phyloP scores from a whole-genome alignment of 148 eudicot genomes.

The Rhododendron mucronatum region DNA sequence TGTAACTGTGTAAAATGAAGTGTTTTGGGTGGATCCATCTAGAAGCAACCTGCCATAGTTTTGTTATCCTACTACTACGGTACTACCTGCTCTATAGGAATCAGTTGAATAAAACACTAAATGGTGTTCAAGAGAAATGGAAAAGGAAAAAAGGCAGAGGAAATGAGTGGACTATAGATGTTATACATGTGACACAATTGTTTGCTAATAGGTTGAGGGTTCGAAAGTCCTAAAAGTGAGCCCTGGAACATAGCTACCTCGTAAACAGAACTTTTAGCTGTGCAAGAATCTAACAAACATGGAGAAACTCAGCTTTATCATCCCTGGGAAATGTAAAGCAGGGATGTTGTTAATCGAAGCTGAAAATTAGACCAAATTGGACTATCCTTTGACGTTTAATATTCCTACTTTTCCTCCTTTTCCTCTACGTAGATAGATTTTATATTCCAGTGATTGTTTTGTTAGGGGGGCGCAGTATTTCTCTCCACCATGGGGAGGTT shows the following conservation, averaged over 20 bases:
- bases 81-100: not conserved
- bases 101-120: not conserved
- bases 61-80: not conserved
- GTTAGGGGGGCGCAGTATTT: slow-evolving; percentile 42
- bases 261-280: not conserved
- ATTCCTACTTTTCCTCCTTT: not conserved
- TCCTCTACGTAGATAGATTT: not conserved
- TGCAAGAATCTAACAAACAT: not conserved
- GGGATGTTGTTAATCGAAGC: not conserved
- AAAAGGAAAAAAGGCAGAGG: not conserved
- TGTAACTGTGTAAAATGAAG: too few relatives aligned
- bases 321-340: not conserved
- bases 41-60: not conserved
- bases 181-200: not conserved
- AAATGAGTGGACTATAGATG: not conserved
- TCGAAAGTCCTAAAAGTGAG: not conserved
- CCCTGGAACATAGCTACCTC: not conserved
- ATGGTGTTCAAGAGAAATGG: not conserved
- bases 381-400: not conserved
- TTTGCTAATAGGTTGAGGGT: not conserved
- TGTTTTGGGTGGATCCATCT: not conserved
- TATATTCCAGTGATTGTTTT: slow-evolving; percentile 1
- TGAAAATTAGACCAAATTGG: not conserved
- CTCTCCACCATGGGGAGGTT: slow-evolving; percentile 59
- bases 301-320: not conserved